phyloP scores from a whole-genome alignment of 2,329 filamentous ascomycete genomes.

The Aspergillus costaricaensis region DNA sequence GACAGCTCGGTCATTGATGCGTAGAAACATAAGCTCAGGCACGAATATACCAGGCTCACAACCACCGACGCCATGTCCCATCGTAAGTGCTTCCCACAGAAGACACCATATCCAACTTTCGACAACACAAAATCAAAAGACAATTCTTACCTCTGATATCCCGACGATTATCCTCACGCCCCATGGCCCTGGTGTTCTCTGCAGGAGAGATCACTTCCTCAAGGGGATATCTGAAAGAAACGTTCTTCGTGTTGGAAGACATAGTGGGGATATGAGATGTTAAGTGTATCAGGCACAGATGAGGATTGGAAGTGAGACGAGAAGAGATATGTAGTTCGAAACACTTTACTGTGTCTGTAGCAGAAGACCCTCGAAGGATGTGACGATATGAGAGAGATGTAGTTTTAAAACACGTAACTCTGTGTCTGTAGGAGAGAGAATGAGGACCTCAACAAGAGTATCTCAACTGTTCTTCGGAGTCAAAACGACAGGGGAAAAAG shows the following conservation, averaged over 20 bases:
- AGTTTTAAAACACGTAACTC: no score
- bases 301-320: no score
- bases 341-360: no score
- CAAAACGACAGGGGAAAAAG: no score
- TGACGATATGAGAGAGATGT: no score
- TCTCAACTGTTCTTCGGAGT: no score
- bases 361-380: no score
- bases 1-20: neutral
- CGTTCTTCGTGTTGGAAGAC: neutral
- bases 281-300: no score
- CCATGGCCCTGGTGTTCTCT: neutral
- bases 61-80: neutral
- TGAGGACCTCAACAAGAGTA: no score
- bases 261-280: neutral
- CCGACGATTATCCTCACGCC: neutral
- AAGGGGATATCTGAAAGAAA: no score
- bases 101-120: neutral
- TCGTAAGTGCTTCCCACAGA: neutral
- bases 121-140: neutral
- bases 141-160: neutral
- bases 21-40: neutral
- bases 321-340: no score
- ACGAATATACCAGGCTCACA: neutral
- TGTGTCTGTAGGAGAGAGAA: no score
- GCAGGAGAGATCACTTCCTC: neutral